These are phyloP conservation scores for Plenodomus tracheiphilus DNA, from an alignment of 2,329 filamentous ascomycete genomes.

Conservation along the genomic window DNA sequence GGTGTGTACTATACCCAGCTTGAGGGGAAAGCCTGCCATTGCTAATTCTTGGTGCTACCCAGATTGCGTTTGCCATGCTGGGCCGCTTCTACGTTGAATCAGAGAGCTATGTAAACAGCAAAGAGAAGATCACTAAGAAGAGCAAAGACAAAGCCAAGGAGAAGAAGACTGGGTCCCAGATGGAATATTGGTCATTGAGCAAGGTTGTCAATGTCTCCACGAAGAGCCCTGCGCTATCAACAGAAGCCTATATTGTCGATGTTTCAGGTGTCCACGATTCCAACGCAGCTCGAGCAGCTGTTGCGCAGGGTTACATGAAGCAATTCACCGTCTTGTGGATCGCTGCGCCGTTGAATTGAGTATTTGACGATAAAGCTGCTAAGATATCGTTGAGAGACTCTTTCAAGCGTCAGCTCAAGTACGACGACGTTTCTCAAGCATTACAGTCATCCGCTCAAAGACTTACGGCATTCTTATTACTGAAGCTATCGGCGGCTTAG, in stretches of 20 bases:
- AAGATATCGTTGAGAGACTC: conserved; percentile 59
- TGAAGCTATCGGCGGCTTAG: conserved; percentile 48
- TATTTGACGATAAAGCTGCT: conserved; percentile 63
- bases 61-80: conserved; percentile 46
- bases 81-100: conserved; percentile 52
- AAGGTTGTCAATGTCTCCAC: conserved; percentile 58
- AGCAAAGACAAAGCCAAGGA: conserved; percentile 36
- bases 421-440: conserved; percentile 57
- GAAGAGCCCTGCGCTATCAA: conserved; percentile 55
- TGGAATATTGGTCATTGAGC: conserved; percentile 57
- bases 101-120: conserved; percentile 59
- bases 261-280: conserved; percentile 63
- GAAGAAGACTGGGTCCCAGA: conserved; percentile 25
- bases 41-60: conserved; percentile 53
- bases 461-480: conserved; percentile 62
- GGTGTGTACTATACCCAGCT: conserved; percentile 41
- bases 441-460: conserved; percentile 67
- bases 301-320: conserved; percentile 63
- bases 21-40: conserved; percentile 50
- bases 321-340: conserved; percentile 64
- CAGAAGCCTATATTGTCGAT: conserved; percentile 61
- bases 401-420: conserved; percentile 63
- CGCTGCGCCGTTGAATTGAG: conserved; percentile 63
- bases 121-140: conserved; percentile 51
- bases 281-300: conserved; percentile 61